Percentiles rank a stretch among this genome's conserved stretches.
phyloP scores from a whole-genome alignment of 805 yeast species.

The Yarrowia sp. region DNA sequence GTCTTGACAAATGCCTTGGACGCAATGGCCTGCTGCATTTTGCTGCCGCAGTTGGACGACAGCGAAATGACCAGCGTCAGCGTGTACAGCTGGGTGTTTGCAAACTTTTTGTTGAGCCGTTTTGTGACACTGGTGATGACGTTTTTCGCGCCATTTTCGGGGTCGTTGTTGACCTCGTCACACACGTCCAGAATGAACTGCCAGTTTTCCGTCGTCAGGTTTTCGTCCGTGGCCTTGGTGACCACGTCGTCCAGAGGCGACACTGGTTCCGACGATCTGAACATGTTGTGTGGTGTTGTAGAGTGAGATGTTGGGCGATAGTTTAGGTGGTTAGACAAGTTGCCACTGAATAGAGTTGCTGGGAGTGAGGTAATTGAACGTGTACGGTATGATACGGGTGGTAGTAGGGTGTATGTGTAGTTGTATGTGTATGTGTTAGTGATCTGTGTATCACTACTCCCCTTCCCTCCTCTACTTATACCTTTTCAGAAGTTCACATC shows the following conservation, averaged over 20 bases:
- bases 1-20: constrained; percentile 52
- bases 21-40: constrained; percentile 61
- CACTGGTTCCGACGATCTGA: constrained; percentile 23
- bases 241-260: constrained; percentile 31
- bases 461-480: too few relatives aligned
- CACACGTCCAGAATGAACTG: constrained; percentile 61
- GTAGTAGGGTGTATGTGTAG: neutral
- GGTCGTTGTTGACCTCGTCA: constrained; percentile 60
- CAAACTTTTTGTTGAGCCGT: constrained; percentile 54
- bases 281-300: neutral
- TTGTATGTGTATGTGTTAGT: neutral
- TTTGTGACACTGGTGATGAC: constrained; percentile 49
- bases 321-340: neutral
- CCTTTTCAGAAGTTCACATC: neutral
- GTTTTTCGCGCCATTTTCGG: constrained; percentile 53
- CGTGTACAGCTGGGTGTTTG: constrained; percentile 63
- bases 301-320: neutral
- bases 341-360: constrained; percentile 23
- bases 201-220: constrained; percentile 67
- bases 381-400: neutral
- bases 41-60: constrained; percentile 76
- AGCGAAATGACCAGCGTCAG: constrained; percentile 53
- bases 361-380: neutral
- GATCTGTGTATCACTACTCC: too few relatives aligned
- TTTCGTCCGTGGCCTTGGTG: constrained; percentile 59